Evolutionary conservation across 2,329 filamentous ascomycete species (phyloP).

Genomic region (Pestalotiopsis sp.): DNA sequence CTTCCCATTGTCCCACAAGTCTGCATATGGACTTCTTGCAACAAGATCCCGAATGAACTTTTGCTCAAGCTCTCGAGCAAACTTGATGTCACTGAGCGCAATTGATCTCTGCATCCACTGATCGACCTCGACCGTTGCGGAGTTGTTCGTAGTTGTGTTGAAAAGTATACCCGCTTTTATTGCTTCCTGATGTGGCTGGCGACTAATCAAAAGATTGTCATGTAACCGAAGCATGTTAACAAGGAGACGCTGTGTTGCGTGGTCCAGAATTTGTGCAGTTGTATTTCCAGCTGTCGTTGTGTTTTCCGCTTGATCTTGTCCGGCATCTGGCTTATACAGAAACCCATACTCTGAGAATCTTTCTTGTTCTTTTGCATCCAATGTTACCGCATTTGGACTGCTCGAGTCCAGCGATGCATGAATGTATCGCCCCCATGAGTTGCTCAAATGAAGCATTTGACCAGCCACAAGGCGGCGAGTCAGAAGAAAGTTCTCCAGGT

Average conservation of each 20-base stretch:
- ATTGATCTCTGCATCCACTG: background rate
- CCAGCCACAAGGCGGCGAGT: background rate
- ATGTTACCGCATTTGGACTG: background rate
- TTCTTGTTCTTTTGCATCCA: background rate
- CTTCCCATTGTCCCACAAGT: conserved; percentile 5
- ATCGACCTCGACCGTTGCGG: background rate
- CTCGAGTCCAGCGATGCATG: background rate
- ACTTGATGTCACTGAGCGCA: background rate
- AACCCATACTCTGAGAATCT: background rate
- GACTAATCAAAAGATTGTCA: background rate
- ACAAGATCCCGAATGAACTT: background rate
- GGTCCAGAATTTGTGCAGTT: background rate
- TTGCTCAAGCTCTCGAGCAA: background rate
- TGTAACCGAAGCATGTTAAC: background rate
- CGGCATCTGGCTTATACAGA: background rate
- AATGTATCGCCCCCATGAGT: background rate
- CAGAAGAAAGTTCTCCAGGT: conserved; percentile 15
- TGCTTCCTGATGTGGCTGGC: background rate
- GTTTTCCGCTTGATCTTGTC: background rate
- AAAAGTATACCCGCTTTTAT: background rate
- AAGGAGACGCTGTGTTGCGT: background rate
- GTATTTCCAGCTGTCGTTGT: background rate
- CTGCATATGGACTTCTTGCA: background rate
- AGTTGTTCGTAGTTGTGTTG: background rate
- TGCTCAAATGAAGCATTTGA: background rate